phyloP scores from a whole-genome alignment of 257 asterid genomes.

The Solanum arcanum region DNA sequence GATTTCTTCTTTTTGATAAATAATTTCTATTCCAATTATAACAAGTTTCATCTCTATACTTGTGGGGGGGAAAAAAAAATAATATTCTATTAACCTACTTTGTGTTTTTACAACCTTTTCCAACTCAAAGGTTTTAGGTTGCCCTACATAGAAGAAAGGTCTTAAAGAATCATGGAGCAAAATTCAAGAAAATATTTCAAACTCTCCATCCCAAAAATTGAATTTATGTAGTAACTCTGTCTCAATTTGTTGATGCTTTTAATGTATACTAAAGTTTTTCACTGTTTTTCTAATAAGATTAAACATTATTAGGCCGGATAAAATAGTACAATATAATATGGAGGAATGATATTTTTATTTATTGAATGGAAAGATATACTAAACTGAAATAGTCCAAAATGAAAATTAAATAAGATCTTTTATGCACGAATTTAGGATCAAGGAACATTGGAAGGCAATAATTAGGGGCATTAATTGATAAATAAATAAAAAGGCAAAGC shows the following conservation, averaged over 20 bases:
- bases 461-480: not conserved
- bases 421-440: not conserved
- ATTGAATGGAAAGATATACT: not conserved
- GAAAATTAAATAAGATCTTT: not conserved
- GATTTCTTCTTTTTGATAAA: not conserved
- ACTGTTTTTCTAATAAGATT: not conserved
- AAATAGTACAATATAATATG: not conserved
- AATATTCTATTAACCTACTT: not conserved
- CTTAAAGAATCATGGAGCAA: not conserved
- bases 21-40: not conserved
- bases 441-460: not conserved
- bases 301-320: not conserved
- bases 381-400: not conserved
- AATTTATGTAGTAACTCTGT: not conserved
- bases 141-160: not conserved
- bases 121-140: not conserved
- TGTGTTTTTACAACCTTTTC: not conserved
- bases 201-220: not conserved
- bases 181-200: not conserved
- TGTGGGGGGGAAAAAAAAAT: not conserved
- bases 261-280: not conserved
- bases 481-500: conserved; percentile 27
- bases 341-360: not conserved
- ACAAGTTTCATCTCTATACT: not conserved
- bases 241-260: not conserved